Evolutionary conservation across 805 yeast genomes (phyloP).

Genomic region (Candida broadrunensis): DNA sequence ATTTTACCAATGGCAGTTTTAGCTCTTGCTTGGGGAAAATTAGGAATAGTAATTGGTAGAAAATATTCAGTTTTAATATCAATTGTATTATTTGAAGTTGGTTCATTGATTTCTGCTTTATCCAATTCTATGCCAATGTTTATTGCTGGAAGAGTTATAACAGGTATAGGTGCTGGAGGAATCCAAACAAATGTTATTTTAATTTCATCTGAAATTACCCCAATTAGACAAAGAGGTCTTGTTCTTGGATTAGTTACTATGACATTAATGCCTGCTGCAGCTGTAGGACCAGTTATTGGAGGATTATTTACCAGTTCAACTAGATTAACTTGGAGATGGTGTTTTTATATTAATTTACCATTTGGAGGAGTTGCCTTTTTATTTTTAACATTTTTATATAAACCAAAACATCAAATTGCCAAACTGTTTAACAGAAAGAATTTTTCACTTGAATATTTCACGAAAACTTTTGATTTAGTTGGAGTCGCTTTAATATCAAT

Average conservation of each 20-base stretch:
- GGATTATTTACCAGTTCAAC: slow-evolving; percentile 57
- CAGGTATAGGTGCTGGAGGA: slow-evolving; percentile 38
- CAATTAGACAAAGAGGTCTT: slow-evolving; percentile 32
- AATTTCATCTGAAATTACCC: slow-evolving; percentile 28
- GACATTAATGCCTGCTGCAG: slow-evolving; percentile 48
- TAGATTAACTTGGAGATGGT: slow-evolving; percentile 62
- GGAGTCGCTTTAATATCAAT: slow-evolving; percentile 43
- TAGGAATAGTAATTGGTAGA: slow-evolving; percentile 32
- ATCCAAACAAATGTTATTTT: slow-evolving; percentile 26
- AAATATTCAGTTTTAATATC: slow-evolving; percentile 16
- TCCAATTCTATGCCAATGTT: slow-evolving; percentile 28
- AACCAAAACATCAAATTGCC: slow-evolving; percentile 25
- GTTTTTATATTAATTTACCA: slow-evolving; percentile 67
- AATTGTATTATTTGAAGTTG: slow-evolving; percentile 11
- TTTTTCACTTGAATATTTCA: not conserved
- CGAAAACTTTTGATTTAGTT: slow-evolving; percentile 38
- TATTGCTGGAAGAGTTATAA: slow-evolving; percentile 37
- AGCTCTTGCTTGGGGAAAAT: slow-evolving; percentile 30
- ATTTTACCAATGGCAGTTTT: slow-evolving; percentile 28
- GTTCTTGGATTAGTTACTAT: slow-evolving; percentile 33
- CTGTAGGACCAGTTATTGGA: slow-evolving; percentile 61
- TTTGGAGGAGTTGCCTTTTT: slow-evolving; percentile 51
- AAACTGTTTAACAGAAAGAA: slow-evolving; percentile 20
- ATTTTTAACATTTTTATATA: slow-evolving; percentile 34
- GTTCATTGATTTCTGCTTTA: slow-evolving; percentile 33